Evolutionary conservation across 257 asterid species (phyloP), one percentile per base, ranked within the genome.

Genomic region (Schizonepeta tenuifolia): DNA sequence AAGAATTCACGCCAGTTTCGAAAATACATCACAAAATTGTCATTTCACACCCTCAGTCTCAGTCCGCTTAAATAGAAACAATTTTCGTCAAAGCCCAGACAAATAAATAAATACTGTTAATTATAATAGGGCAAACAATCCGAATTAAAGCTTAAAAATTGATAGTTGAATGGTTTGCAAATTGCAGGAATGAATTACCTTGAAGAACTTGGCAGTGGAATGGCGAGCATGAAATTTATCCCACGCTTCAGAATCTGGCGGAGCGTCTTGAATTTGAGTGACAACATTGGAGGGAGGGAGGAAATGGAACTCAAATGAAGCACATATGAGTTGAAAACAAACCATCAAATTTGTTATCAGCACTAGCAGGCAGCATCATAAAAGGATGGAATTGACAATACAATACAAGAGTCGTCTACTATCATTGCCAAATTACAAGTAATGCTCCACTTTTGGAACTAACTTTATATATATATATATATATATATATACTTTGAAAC

Each of bases 151-250:
- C 54, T 15, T n/a, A 17, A 24, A 36, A 12, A n/a, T 17, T 5
- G 2, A 38, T 47, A 65, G 0, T 38, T 2, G 4, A 53, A 43
- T 12, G 17, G 1, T 50, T 61, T 36, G 7, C 24, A 28, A n/a
- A 50, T 61, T 36, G 7, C 18, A 28, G 50, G 13, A n/a, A 28
- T 38, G 50, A 54, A 3, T 36, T 36, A 90, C 96, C 96, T 90
- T 90, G 86, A 88, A 92, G 91, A 90, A 92, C 79, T 87, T 92
- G 7, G 97, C 98, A 53, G 96, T 84, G 61, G 93, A 87, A 74
- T 92, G 97, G 61, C 86, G 89, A 75, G 91, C 71, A 64, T 92
- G 98, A 65, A 92, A 90, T 8, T 83, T 58, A 74, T 83, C 82
- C 98, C 98, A 92, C 7, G 98, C 96, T 70, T 82, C 85, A 8